These are phyloP conservation scores for Amyloporia xantha DNA, from an alignment of 768 basidiomycete species.

Conservation along the genomic window DNA sequence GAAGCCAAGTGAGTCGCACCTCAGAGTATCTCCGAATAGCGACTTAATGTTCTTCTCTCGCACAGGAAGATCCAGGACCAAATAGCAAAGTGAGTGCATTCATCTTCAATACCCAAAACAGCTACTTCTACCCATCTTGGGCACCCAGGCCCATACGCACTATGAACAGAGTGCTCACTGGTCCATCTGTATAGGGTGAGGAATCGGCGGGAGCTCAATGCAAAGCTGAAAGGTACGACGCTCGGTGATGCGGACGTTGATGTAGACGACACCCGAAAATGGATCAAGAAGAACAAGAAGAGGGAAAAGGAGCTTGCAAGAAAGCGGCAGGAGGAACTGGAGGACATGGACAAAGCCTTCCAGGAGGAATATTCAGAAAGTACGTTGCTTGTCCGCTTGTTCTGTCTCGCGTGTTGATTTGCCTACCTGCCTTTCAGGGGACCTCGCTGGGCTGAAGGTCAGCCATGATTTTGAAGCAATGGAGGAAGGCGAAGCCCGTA, in stretches of 20 bases:
- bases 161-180: conserved; percentile 34
- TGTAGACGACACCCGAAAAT: conserved; percentile 74
- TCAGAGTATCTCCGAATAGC: no score
- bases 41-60: no score
- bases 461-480: conserved; percentile 90
- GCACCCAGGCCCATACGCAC: conserved; percentile 31
- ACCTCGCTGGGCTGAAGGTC: conserved; percentile 92
- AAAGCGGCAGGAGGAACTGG: conserved; percentile 76
- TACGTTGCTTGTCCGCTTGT: conserved; percentile 31
- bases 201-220: conserved; percentile 88
- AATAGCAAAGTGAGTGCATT: conserved; percentile 80
- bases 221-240: conserved; percentile 87
- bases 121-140: conserved; percentile 26
- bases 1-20: conserved; percentile 59
- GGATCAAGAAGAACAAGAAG: conserved; percentile 91
- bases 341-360: conserved; percentile 73
- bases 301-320: conserved; percentile 81
- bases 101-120: conserved; percentile 6
- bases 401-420: not conserved
- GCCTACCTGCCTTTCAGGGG: conserved; percentile 66
- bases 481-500: conserved; percentile 89
- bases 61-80: conserved; percentile 64
- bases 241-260: conserved; percentile 83
- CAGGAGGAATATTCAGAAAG: conserved; percentile 85
- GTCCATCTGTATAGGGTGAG: conserved; percentile 57